These are phyloP conservation scores for Glycine soja DNA, from an alignment of 306 rosid species.

Conservation along the genomic window DNA sequence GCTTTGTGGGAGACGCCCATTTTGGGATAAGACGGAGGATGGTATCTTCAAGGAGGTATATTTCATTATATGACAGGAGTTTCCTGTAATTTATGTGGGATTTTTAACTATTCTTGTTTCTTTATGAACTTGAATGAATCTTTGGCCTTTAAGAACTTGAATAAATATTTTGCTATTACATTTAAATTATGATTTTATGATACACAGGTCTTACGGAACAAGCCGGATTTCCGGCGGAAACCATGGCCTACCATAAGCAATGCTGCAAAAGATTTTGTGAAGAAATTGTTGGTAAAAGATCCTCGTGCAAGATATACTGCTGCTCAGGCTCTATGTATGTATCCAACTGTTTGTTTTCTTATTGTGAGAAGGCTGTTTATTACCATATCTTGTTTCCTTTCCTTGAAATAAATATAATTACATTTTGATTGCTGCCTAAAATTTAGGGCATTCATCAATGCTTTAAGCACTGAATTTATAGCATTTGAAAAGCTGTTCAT, in stretches of 20 bases:
- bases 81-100: slow-evolving; percentile 32
- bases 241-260: slow-evolving; percentile 90
- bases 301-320: slow-evolving; percentile 97
- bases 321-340: slow-evolving; percentile 98
- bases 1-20: slow-evolving; percentile 99
- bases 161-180: neutral
- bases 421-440: slow-evolving; percentile 32
- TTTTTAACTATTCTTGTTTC: slow-evolving; percentile 10
- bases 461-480: slow-evolving; percentile 26
- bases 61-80: slow-evolving; percentile 42
- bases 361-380: slow-evolving; percentile 39
- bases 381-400: slow-evolving; percentile 34
- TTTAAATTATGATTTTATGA: slow-evolving; percentile 35
- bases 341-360: slow-evolving; percentile 44
- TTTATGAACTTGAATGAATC: neutral
- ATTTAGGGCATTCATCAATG: slow-evolving; percentile 29
- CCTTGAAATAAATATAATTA: neutral
- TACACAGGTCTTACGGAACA: slow-evolving; percentile 83
- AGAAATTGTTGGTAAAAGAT: slow-evolving; percentile 94
- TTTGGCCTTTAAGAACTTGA: slow-evolving; percentile 5
- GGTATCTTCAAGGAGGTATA: slow-evolving; percentile 99
- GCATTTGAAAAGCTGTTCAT: slow-evolving; percentile 37
- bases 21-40: slow-evolving; percentile 99
- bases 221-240: slow-evolving; percentile 97
- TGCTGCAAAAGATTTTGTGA: slow-evolving; percentile 91